phyloP scores from a whole-genome alignment of 306 rosid species.

The Purshia tridentata region DNA sequence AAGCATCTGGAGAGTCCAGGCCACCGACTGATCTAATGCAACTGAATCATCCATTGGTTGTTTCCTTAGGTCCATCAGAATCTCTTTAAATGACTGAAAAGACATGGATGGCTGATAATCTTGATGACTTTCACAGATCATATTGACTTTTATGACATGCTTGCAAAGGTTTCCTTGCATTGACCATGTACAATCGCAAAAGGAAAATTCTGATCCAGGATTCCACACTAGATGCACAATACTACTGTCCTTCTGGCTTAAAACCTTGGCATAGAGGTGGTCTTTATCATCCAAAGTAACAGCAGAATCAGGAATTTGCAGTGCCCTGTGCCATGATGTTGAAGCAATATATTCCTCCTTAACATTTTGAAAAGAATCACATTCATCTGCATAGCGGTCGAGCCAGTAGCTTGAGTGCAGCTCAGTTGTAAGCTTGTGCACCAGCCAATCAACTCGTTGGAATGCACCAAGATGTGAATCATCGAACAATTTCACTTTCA shows the following conservation, averaged over 20 bases:
- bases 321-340: slow-evolving; percentile 86
- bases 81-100: slow-evolving; percentile 62
- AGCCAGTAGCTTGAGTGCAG: slow-evolving; percentile 93
- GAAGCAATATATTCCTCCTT: slow-evolving; percentile 88
- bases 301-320: slow-evolving; percentile 70
- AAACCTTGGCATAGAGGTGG: slow-evolving; percentile 67
- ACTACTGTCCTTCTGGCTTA: slow-evolving; percentile 62
- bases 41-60: slow-evolving; percentile 76
- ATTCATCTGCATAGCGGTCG: slow-evolving; percentile 87
- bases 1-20: slow-evolving; percentile 76
- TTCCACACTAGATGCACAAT: slow-evolving; percentile 73
- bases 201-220: slow-evolving; percentile 85
- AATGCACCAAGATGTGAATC: slow-evolving; percentile 94
- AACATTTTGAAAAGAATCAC: slow-evolving; percentile 82
- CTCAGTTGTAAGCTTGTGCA: slow-evolving; percentile 88
- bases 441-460: slow-evolving; percentile 95
- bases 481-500: slow-evolving; percentile 84
- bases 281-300: slow-evolving; percentile 60
- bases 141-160: slow-evolving; percentile 84
- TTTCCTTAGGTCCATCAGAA: slow-evolving; percentile 46
- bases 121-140: slow-evolving; percentile 48
- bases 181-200: slow-evolving; percentile 66
- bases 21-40: slow-evolving; percentile 63
- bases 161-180: slow-evolving; percentile 90
- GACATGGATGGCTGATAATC: slow-evolving; percentile 63